These are phyloP conservation scores for Calonectria pteridis DNA, from an alignment of 2,329 filamentous ascomycete genomes.

Conservation along the genomic window DNA sequence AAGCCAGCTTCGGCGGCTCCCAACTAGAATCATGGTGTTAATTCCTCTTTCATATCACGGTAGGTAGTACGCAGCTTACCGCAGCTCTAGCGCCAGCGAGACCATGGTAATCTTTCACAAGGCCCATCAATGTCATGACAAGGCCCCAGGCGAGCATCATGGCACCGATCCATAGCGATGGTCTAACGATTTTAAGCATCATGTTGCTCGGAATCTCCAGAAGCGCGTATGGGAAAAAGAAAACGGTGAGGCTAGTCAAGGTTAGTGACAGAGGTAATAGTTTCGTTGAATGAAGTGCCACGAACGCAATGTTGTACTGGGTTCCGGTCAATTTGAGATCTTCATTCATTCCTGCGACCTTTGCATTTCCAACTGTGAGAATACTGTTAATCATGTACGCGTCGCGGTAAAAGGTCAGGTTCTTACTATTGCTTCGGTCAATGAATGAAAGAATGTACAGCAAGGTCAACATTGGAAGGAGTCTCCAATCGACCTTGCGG, in stretches of 20 bases:
- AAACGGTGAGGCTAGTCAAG: neutral
- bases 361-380: constrained; percentile 4
- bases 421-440: constrained; percentile 6
- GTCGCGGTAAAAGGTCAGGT: accelerated
- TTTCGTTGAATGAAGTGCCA: neutral
- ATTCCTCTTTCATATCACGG: no score
- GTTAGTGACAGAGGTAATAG: neutral
- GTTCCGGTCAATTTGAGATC: neutral
- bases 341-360: neutral
- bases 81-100: constrained; percentile 44
- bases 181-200: constrained; percentile 38
- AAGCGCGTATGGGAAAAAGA: constrained; percentile 8
- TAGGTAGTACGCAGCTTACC: neutral
- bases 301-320: neutral
- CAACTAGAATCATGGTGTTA: neutral
- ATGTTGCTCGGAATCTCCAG: constrained; percentile 11
- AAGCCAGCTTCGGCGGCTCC: constrained; percentile 15
- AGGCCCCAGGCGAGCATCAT: constrained; percentile 67
- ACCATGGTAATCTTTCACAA: constrained; percentile 61
- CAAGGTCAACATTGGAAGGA: neutral
- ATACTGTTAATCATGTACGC: neutral
- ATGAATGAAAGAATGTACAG: neutral
- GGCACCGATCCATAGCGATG: constrained; percentile 63
- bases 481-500: constrained; percentile 4
- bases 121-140: constrained; percentile 61